Evolutionary conservation across 768 basidiomycete species (phyloP), one percentile per base, ranked within the genome.

Genomic region (Mycena metata): DNA sequence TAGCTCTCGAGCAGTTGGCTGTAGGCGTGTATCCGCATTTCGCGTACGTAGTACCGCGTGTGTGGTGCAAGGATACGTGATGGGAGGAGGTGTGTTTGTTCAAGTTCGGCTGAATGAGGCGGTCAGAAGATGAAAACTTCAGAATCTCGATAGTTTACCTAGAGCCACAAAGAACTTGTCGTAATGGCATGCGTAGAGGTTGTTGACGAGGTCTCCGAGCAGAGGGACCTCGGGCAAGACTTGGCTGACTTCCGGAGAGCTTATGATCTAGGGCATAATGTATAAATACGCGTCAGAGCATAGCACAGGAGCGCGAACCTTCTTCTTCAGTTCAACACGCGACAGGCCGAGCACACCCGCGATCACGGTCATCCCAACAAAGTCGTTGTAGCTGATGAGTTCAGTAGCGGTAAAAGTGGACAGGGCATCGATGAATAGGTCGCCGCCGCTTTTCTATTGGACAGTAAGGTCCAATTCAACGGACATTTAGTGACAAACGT

Each of bases 1-100:
- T 99, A 99, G 12, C 88, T 90, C 77, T 98, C 95, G n/a, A 99
- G 84, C 6, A 98, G 84, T 75, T 99, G 97, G 30, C 86, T 82
- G 80, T 98, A 99, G 0, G 96, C 96, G 21, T 93, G 89, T 71
- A 99, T 96, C 39, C 98, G 91, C 94, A 98, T 96, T 79, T 98
- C 97, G 65, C 97, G 91, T 35, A 96, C 86, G 78, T 98, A 98
- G 82, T 85, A 97, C 10, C 94, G 89, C 0, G 95, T 86, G 77
- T 99, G 98, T 0, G 91, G 93, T 2, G 90, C 86, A 52, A 99
- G 88, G 66, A 96, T 81, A 46, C 94, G 93, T 3, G 94, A 96
- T 15, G 96, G 92, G n/a, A 95, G 80, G 70, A 99, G 90, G 75
- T 93, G 89, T 1, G 87, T 88, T 79, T 96, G 91, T 79, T 98